phyloP scores from a whole-genome alignment of 1,139 yeast species.

The Debaryomycetaceae sp. region DNA sequence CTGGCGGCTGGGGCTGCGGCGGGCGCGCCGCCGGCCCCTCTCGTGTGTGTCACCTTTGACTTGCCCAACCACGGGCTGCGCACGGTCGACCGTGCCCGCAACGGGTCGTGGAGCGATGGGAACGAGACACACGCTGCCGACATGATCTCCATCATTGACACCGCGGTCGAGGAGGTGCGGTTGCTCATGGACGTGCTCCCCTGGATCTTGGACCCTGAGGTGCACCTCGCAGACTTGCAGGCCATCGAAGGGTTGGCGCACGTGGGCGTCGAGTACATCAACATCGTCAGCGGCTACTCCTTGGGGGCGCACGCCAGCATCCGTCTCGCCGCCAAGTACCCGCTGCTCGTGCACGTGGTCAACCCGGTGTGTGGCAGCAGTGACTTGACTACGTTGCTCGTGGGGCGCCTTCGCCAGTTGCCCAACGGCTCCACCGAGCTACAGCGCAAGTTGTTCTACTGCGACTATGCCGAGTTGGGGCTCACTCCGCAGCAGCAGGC shows the following conservation, averaged over 20 bases:
- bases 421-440: slow-evolving; percentile 13
- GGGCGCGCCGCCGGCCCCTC: slow-evolving; percentile 17
- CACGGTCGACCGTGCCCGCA: slow-evolving; percentile 27
- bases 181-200: slow-evolving; percentile 48
- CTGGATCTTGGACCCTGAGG: slow-evolving; percentile 33
- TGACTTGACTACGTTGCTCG: slow-evolving; percentile 39
- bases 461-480: slow-evolving; percentile 31
- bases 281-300: slow-evolving; percentile 50
- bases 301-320: slow-evolving; percentile 60
- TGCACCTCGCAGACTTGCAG: slow-evolving; percentile 20
- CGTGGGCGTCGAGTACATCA: slow-evolving; percentile 21
- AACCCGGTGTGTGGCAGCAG: slow-evolving; percentile 47
- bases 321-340: slow-evolving; percentile 39
- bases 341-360: slow-evolving; percentile 33
- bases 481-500: slow-evolving; percentile 23
- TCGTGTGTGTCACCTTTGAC: slow-evolving; percentile 54
- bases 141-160: slow-evolving; percentile 49
- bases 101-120: slow-evolving; percentile 43
- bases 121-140: slow-evolving; percentile 51
- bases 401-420: slow-evolving; percentile 29
- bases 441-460: slow-evolving; percentile 28
- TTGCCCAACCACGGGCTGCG: slow-evolving; percentile 60
- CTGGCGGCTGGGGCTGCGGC: slow-evolving; percentile 6
- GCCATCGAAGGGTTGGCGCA: slow-evolving; percentile 10
- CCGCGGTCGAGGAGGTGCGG: slow-evolving; percentile 46